Percentiles rank a stretch among this genome's conserved stretches.
Evolutionary conservation across 2,329 filamentous ascomycete genomes (phyloP).

Genomic region (Neonectria sp.): DNA sequence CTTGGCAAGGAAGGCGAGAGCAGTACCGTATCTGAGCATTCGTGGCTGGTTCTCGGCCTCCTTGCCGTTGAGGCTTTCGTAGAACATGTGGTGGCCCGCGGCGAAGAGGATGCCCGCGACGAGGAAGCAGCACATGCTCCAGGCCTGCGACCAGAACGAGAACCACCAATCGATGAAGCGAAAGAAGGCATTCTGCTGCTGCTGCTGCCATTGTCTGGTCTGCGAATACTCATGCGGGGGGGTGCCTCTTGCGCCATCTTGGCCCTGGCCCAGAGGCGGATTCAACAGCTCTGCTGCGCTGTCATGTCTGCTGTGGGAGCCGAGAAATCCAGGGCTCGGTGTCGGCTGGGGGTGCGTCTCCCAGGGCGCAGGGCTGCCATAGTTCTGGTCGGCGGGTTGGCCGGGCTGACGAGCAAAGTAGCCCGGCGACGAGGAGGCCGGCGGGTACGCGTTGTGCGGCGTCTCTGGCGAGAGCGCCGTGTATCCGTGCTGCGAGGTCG

Average conservation of each 20-base stretch:
- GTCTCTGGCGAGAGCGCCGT: background rate
- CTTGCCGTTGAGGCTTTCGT: conserved; percentile 35
- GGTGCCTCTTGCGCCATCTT: conserved; percentile 11
- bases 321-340: background rate
- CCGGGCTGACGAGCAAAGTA: conserved; percentile 10
- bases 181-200: conserved; percentile 7
- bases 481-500: background rate
- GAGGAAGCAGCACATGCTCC: conserved; percentile 46
- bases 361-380: conserved; percentile 13
- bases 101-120: conserved; percentile 42
- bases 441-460: background rate
- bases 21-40: conserved; percentile 43
- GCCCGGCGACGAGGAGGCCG: conserved; percentile 10
- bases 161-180: conserved; percentile 14
- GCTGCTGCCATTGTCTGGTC: background rate
- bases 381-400: background rate
- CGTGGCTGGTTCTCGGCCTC: conserved; percentile 39
- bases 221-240: background rate
- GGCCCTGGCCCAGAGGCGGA: background rate
- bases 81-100: conserved; percentile 45
- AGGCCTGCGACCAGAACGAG: conserved; percentile 39
- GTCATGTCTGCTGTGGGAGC: background rate
- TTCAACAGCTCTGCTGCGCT: background rate
- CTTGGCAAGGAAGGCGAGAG: conserved; percentile 44
- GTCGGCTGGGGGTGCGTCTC: conserved; percentile 13